Evolutionary conservation across 2,329 filamentous ascomycete genomes (phyloP), one percentile per base, ranked within the genome.

Genomic region (Exophiala sp.): DNA sequence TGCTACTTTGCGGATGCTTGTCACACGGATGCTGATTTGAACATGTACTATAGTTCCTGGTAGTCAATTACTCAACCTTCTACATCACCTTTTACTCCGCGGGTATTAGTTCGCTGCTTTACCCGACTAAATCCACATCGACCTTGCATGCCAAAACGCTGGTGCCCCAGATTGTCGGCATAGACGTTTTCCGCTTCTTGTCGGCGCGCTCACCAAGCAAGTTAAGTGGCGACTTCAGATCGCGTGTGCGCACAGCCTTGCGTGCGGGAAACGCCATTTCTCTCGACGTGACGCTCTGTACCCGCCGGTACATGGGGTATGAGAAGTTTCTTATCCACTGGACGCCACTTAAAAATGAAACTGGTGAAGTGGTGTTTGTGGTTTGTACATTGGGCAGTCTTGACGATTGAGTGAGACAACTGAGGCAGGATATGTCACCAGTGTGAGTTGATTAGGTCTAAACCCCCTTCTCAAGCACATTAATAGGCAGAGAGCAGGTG

Each of bases 111-210:
- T 70, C 75, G 9, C 64, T 76, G 9, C 67, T 81, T 1, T 70
- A 46, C 34, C 14, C 34, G 1, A 7, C 7, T 16, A 37, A 19
- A 27, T 48, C 53, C 2, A 30, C 48, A 10, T 27, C 30, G 19
- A 40, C 44, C 23, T 19, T 18, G 21, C n/a, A 18, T n/a, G 13
- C 35, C 8, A 44, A 23, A 10, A 35, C 2, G 64, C 64, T 13
- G 60, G 66, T 75, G 13, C 61, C 48, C 14, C 38, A 46, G 14
- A 42, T 50, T 42, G 41, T 70, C 41, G 70, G 73, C 40, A 71
- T 69, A 54, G 77, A 81, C 52, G 68, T 80, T 10, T 81, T 81
- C 60, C 69, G 72, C 34, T 71, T 80, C n/a, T 68, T 82, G 3
- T 64, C 68, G 3, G 69, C 75, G n/a, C 69, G 73, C 38, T 67